These are phyloP conservation scores for Mycosarcoma maydis DNA, from an alignment of 1,284 basidiomycete species.

Conservation along the genomic window DNA sequence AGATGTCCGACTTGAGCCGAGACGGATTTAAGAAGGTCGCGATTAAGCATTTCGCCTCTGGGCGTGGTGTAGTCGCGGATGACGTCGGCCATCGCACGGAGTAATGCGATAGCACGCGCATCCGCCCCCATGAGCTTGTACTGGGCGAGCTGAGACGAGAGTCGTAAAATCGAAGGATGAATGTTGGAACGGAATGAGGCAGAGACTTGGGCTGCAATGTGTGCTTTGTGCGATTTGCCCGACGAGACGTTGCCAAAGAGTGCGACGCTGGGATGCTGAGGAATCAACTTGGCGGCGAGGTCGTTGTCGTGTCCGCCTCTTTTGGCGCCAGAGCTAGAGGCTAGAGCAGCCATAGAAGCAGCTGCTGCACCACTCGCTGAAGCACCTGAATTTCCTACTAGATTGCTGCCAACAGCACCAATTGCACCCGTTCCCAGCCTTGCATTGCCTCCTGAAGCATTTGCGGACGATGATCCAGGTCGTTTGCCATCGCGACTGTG, in stretches of 20 bases:
- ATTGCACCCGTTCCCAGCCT: slow-evolving; percentile 3
- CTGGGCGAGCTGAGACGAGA: slow-evolving; percentile 58
- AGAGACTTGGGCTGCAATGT: slow-evolving; percentile 42
- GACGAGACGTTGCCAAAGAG: slow-evolving; percentile 62
- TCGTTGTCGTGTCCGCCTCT: slow-evolving; percentile 24
- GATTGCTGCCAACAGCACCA: not conserved
- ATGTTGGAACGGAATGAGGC: slow-evolving; percentile 54
- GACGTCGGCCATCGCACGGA: slow-evolving; percentile 60
- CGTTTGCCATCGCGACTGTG: slow-evolving; percentile 19
- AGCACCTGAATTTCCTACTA: not conserved
- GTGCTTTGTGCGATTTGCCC: slow-evolving; percentile 42
- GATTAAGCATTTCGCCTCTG: slow-evolving; percentile 59
- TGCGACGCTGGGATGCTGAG: slow-evolving; percentile 46
- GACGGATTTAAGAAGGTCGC: slow-evolving; percentile 60
- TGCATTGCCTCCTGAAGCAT: slow-evolving; percentile 7
- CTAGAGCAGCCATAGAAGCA: slow-evolving; percentile 17
- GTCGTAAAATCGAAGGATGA: slow-evolving; percentile 59
- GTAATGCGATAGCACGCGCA: slow-evolving; percentile 61
- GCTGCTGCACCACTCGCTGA: slow-evolving; percentile 2
- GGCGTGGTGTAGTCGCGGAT: slow-evolving; percentile 65
- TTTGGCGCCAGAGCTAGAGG: slow-evolving; percentile 18
- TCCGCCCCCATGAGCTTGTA: slow-evolving; percentile 63
- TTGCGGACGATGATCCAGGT: slow-evolving; percentile 30
- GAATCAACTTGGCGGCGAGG: slow-evolving; percentile 14
- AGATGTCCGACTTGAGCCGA: slow-evolving; percentile 84